Conservation (phyloP, 768 basidiomycete genomes). For the Pleurotus tuoliensis region DNA sequence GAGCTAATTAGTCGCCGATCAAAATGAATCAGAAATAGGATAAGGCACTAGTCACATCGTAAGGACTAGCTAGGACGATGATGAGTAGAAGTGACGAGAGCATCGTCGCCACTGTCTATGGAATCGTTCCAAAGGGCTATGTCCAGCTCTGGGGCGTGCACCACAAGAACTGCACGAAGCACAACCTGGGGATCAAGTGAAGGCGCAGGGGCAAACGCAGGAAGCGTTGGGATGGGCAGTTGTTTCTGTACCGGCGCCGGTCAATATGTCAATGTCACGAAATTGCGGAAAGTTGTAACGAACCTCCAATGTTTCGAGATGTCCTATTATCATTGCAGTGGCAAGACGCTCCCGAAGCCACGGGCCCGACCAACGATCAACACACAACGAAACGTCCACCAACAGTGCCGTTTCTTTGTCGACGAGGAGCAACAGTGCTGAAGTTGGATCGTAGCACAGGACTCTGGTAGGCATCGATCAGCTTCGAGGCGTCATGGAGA, state of each 20-base stretch:
- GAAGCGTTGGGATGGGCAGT: conserved; percentile 38
- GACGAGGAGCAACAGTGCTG: conserved; percentile 43
- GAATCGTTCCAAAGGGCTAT: conserved; percentile 39
- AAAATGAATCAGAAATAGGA: too few species aligned
- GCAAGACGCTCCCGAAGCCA: conserved; percentile 56
- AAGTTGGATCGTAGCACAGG: conserved; percentile 49
- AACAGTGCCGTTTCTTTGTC: conserved; percentile 48
- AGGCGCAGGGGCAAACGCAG: conserved; percentile 34
- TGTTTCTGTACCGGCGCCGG: conserved; percentile 23
- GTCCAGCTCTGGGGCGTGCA: conserved; percentile 44
- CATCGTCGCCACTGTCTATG: conserved; percentile 20
- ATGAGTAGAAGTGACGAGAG: background rate
- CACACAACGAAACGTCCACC: conserved; percentile 52
- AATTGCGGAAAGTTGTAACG: conserved; percentile 14
- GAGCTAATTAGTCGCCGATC: too few species aligned
- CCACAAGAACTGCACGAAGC: conserved; percentile 50
- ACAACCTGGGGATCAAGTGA: conserved; percentile 42
- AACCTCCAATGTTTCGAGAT: conserved; percentile 49
- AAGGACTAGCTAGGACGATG: too few species aligned
- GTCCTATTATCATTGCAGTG: conserved; percentile 52
- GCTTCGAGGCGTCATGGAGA: conserved; percentile 3
- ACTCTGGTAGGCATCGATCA: conserved; percentile 34
- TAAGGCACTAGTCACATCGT: too few species aligned
- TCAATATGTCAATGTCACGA: conserved; percentile 6
- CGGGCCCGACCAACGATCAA: conserved; percentile 31